A percentile compares a stretch with the other conserved stretches of the same genome.
phyloP scores from a whole-genome alignment of 2,329 filamentous ascomycete genomes.

The Arthrobotrys pseudoclavata region DNA sequence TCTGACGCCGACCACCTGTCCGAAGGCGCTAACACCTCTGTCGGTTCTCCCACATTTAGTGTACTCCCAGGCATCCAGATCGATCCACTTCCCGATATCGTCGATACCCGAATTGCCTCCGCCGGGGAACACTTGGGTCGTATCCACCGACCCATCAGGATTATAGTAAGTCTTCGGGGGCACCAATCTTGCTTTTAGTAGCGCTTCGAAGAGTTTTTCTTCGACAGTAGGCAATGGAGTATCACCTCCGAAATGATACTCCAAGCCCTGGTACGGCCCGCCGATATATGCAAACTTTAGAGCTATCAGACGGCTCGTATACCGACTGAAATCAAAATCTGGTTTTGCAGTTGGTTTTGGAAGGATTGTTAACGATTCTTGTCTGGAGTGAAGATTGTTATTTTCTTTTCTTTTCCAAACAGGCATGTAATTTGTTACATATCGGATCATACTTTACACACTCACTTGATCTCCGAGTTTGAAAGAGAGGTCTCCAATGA shows the following conservation, averaged over 20 bases:
- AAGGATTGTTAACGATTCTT: conserved; percentile 1
- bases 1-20: conserved; percentile 87
- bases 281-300: conserved; percentile 95
- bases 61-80: conserved; percentile 89
- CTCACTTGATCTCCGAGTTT: conserved; percentile 53
- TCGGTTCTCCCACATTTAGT: conserved; percentile 96
- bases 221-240: conserved; percentile 85
- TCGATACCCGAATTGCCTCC: conserved; percentile 67
- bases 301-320: conserved; percentile 86
- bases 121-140: conserved; percentile 66
- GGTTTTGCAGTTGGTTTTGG: conserved; percentile 28
- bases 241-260: conserved; percentile 80
- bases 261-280: conserved; percentile 90
- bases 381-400: not conserved
- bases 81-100: conserved; percentile 68
- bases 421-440: not conserved
- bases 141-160: conserved; percentile 64
- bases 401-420: not conserved
- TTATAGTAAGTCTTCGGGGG: conserved; percentile 69
- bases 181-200: conserved; percentile 85
- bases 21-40: conserved; percentile 93
- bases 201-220: conserved; percentile 91
- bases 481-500: conserved; percentile 5
- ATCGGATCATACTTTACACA: conserved; percentile 52
- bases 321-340: conserved; percentile 80